Conservation (phyloP, 192 early-diverging fungal species). For the Coemansia sp. region DNA sequence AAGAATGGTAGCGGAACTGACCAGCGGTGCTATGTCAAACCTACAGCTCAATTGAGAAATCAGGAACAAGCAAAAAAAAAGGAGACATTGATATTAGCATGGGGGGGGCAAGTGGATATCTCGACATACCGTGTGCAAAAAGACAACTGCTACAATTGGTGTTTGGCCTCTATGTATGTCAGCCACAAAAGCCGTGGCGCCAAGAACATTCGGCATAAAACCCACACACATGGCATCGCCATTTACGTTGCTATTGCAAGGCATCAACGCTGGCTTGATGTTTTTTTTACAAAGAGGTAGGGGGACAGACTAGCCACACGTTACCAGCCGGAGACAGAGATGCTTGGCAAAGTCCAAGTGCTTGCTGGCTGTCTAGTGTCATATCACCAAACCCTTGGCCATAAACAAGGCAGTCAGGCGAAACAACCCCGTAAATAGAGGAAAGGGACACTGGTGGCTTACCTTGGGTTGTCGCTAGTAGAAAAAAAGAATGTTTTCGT, state of each 20-base stretch:
- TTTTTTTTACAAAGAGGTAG: too few species aligned
- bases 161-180: not conserved
- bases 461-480: not conserved
- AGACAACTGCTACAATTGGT: not conserved
- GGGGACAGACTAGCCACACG: not conserved
- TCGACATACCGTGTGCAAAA: not conserved
- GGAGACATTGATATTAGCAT: not conserved
- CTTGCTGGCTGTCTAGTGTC: not conserved
- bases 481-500: not conserved
- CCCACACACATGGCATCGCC: not conserved
- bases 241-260: not conserved
- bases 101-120: not conserved
- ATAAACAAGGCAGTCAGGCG: not conserved
- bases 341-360: not conserved
- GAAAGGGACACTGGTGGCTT: not conserved
- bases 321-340: not conserved
- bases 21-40: not conserved
- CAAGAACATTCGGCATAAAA: conserved; percentile 3
- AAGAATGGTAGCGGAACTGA: not conserved
- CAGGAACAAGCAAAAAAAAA: not conserved
- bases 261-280: not conserved
- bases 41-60: conserved; percentile 1
- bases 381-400: not conserved
- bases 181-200: conserved; percentile 6
- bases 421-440: not conserved